A percentile compares a stretch with the other conserved stretches of the same genome.
Conservation (phyloP, 371 early-diverging fungal genomes). For the Mucor irregularis region DNA sequence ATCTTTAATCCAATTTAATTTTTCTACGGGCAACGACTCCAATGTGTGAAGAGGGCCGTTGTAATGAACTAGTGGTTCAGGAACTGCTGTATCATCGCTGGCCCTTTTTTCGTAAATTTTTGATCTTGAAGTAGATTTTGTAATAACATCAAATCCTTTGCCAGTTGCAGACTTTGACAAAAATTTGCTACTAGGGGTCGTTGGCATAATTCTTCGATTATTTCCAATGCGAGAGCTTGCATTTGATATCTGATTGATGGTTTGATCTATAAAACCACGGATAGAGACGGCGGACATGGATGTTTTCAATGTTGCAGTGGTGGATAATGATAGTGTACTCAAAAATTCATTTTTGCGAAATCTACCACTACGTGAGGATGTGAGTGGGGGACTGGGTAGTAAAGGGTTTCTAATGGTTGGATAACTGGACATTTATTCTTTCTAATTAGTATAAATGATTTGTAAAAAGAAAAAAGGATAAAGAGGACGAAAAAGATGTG, state of each 20-base stretch:
- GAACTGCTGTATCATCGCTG: neutral
- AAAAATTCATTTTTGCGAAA: slow-evolving; percentile 13
- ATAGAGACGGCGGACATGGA: slow-evolving; percentile 21
- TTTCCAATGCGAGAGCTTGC: slow-evolving; percentile 5
- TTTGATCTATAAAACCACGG: slow-evolving; percentile 23
- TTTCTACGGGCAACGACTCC: slow-evolving; percentile 29
- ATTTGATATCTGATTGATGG: slow-evolving; percentile 17
- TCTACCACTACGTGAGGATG: slow-evolving; percentile 8
- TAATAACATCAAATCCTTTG: neutral
- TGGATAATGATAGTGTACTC: slow-evolving; percentile 19
- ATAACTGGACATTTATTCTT: slow-evolving; percentile 27
- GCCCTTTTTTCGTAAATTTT: neutral
- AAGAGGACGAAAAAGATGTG: neutral
- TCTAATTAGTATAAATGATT: too few species aligned
- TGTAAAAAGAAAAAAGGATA: neutral
- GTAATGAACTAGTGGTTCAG: slow-evolving; percentile 32
- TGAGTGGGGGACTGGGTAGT: slow-evolving; percentile 27
- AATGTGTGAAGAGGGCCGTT: slow-evolving; percentile 32
- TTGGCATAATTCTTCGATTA: slow-evolving; percentile 25
- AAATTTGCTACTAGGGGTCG: neutral
- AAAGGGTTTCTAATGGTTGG: slow-evolving; percentile 28
- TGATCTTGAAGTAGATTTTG: neutral
- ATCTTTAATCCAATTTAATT: slow-evolving; percentile 36
- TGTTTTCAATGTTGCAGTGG: slow-evolving; percentile 12
- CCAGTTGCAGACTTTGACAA: slow-evolving; percentile 12